Conservation (phyloP, 2,329 filamentous ascomycete genomes). For the Colletotrichum sp. region DNA sequence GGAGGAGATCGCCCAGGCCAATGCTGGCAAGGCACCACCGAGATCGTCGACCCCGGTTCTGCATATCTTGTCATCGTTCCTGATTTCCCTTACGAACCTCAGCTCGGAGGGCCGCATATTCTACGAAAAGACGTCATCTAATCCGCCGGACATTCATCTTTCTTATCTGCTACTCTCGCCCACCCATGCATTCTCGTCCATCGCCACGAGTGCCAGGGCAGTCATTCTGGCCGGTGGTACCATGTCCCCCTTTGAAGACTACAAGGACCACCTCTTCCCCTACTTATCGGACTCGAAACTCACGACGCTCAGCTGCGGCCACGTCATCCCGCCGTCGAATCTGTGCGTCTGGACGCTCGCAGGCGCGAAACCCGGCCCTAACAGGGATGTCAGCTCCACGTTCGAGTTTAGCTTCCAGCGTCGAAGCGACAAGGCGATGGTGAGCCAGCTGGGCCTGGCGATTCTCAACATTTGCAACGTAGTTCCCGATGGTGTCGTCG, state of each 20-base stretch:
- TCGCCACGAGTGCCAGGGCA: conserved; percentile 83
- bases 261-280: conserved; percentile 84
- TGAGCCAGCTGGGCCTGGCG: conserved; percentile 75
- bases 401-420: conserved; percentile 92
- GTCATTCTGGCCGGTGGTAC: conserved; percentile 94
- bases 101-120: conserved; percentile 74
- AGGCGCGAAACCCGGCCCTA: conserved; percentile 37
- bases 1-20: conserved; percentile 44
- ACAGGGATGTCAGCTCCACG: conserved; percentile 38
- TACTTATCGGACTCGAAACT: conserved; percentile 69
- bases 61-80: conserved; percentile 64
- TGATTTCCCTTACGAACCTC: conserved; percentile 85
- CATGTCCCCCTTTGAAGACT: conserved; percentile 97
- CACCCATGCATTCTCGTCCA: conserved; percentile 86
- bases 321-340: conserved; percentile 86
- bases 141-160: conserved; percentile 60
- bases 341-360: conserved; percentile 79
- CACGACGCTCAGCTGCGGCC: conserved; percentile 87
- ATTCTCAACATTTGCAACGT: conserved; percentile 74
- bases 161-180: conserved; percentile 92
- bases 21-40: conserved; percentile 21
- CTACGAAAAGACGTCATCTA: conserved; percentile 51
- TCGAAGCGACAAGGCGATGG: conserved; percentile 71
- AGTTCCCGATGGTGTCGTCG: conserved; percentile 88
- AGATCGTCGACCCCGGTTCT: conserved; percentile 56